Base-by-base conservation (phyloP, 257 asterid species). In the Solanum neorickii region DNA sequence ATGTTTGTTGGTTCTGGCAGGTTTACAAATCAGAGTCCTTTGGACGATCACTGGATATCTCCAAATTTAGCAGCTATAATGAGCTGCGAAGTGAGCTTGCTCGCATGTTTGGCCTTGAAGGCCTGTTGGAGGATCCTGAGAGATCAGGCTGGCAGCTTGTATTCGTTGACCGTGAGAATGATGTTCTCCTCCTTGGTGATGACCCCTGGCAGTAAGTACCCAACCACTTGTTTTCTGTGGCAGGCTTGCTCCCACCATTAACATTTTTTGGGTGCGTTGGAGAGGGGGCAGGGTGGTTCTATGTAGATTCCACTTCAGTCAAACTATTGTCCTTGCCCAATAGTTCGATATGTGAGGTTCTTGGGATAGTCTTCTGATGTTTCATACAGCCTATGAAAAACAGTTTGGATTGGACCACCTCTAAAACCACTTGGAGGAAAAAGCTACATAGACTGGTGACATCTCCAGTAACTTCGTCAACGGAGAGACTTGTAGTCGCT, bases 61-160 rank as follows among this genome's bases (percentile, higher is more conserved):
- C 99, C 92, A 96, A 95, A 89, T 96, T 93, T 87, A 95, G 95
- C 94, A 96, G 98, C 92, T 96, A 96, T 60, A 92, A 92, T 31
- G 99, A 97, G 94, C 95, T 97, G 92, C 92, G 98, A n/a, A 90
- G 96, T 87, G 98, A 94, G 93, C 98, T 97, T 86, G 98, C 97
- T 89, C 96, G 92, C 87, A 87, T 97, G 98, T 97, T 97, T 91
- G 98, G 98, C 86, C 98, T 97, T 74, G 97, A 94, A 89, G 98
- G 98, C 88, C 90, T 94, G 49, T 90, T 97, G 98, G 99, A 95
- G 93, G 97, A 95, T 88, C 98, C 98, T 87, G 94, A 94, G 93
- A 97, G 98, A 95, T 97, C 99, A 97, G 99, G 99, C 98, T 97
- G 99, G 99, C 99, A 97, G 99, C 99, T 97, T 97, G 98, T 97